Evolutionary conservation across 148 eudicot species (phyloP), one percentile per base, ranked within the genome.

Genomic region (Vaccinium corymbosum): DNA sequence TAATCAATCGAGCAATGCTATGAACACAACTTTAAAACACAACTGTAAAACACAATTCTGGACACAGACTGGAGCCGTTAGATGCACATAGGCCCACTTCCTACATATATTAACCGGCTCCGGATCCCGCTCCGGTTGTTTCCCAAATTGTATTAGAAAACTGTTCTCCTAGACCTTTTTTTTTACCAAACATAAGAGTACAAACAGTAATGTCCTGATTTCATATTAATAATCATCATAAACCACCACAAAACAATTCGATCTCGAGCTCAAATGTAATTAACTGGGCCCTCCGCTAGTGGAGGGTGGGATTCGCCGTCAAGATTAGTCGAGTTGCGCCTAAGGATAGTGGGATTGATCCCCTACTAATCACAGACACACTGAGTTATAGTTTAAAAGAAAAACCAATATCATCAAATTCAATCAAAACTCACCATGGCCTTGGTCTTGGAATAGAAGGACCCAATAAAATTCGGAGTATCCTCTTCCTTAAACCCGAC

Each of bases 401-500:
- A 42, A 32, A 14, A 32, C 25, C 22, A 55, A 27, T 27, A 25
- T 16, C 38, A 14, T 68, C 72, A 66, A 66, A 25, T 3, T 25
- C 3, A 55, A 55, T 15, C 17, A 55, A 50, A 10, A 77, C 88
- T 76, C 85, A 94, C 98, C 98, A 94, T 94, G 32, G 98, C 98
- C 88, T 94, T 94, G 81, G 98, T 94, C 95, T 94, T 94, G 87
- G 98, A 94, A 49, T 94, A 94, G 80, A 87, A 94, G 32, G 94
- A 92, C 17, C 98, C 98, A 51, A 89, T 51, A 74, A 94, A 94
- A 83, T 94, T 94, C 8, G 97, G 94, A 6, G 87, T 89, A 79
- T 94, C 97, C 82, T 90, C 94, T 81, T 94, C 98, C 91, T 91
- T 92, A 72, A 94, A 94, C 68, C 98, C 98, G 32, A 93, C 56